Evolutionary conservation across 495 filamentous ascomycete species (phyloP).

Genomic region (Staphylotrichum longicolle): DNA sequence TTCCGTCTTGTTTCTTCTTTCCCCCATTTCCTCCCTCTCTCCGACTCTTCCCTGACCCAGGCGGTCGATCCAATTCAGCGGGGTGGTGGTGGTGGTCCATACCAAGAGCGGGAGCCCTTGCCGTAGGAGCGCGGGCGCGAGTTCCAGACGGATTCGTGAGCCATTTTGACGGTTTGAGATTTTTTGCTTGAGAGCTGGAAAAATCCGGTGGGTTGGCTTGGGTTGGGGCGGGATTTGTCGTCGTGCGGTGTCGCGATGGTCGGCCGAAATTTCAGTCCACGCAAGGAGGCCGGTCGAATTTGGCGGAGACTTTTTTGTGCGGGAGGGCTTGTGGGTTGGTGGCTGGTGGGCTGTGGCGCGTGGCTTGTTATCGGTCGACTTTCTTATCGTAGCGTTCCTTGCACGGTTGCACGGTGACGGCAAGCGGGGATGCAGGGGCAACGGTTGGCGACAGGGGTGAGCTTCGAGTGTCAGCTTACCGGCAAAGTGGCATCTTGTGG

Average conservation of each 20-base stretch:
- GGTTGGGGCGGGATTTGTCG: constrained; percentile 18
- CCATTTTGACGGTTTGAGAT: constrained; percentile 61
- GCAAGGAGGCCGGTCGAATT: constrained; percentile 18
- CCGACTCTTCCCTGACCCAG: not conserved
- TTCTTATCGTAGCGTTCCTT: constrained; percentile 13
- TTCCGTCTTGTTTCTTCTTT: constrained; percentile 8
- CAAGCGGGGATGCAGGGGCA: not conserved
- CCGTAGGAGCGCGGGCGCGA: constrained; percentile 94
- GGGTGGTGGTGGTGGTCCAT: constrained; percentile 38
- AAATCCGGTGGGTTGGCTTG: constrained; percentile 21
- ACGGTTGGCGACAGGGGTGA: constrained; percentile 12
- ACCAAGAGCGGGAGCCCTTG: constrained; percentile 92
- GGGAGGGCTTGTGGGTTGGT: constrained; percentile 31
- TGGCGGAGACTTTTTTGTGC: constrained; percentile 35
- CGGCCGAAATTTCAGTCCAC: constrained; percentile 18
- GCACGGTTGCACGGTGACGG: not conserved
- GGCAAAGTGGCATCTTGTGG: constrained; percentile 40
- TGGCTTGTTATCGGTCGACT: constrained; percentile 2
- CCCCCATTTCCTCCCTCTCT: not conserved
- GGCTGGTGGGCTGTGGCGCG: constrained; percentile 25
- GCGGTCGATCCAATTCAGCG: constrained; percentile 7
- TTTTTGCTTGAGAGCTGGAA: constrained; percentile 15
- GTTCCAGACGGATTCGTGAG: constrained; percentile 99
- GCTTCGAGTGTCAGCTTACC: constrained; percentile 16
- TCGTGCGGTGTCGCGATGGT: constrained; percentile 16